These are phyloP conservation scores for Paecilomyces sp. DNA, from an alignment of 2,329 filamentous ascomycete species.

Conservation along the genomic window DNA sequence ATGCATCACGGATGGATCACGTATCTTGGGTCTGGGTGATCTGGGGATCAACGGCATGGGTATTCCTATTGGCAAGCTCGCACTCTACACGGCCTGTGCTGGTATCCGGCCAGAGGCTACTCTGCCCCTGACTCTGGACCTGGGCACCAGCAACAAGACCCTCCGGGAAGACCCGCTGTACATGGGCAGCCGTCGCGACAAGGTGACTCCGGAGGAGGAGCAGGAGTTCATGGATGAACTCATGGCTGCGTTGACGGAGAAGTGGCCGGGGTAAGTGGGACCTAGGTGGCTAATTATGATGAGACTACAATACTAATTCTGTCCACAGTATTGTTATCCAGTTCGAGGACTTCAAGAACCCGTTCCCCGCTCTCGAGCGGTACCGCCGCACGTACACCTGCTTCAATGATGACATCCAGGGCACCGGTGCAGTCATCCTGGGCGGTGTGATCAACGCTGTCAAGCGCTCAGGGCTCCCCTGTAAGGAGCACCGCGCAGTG, in stretches of 20 bases:
- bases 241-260: conserved; percentile 82
- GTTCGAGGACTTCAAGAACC: conserved; percentile 97
- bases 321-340: conserved; percentile 69
- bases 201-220: conserved; percentile 70
- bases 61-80: conserved; percentile 93
- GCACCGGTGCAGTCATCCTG: conserved; percentile 90
- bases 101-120: conserved; percentile 76
- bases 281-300: background rate
- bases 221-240: conserved; percentile 94
- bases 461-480: conserved; percentile 74
- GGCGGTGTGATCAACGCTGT: conserved; percentile 71
- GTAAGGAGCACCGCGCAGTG: conserved; percentile 86
- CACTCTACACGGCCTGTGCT: conserved; percentile 90
- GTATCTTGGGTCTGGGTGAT: conserved; percentile 85
- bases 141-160: conserved; percentile 57
- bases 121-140: conserved; percentile 55
- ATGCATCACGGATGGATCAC: conserved; percentile 91
- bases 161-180: conserved; percentile 77
- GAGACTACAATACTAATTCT: conserved; percentile 1
- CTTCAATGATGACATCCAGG: conserved; percentile 99
- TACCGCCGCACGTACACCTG: conserved; percentile 86
- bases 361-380: conserved; percentile 85
- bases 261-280: conserved; percentile 55
- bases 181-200: conserved; percentile 79
- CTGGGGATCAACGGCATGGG: conserved; percentile 96